Evolutionary conservation across 2,329 filamentous ascomycete species (phyloP).

Genomic region (Aspergillus puulaauensis): DNA sequence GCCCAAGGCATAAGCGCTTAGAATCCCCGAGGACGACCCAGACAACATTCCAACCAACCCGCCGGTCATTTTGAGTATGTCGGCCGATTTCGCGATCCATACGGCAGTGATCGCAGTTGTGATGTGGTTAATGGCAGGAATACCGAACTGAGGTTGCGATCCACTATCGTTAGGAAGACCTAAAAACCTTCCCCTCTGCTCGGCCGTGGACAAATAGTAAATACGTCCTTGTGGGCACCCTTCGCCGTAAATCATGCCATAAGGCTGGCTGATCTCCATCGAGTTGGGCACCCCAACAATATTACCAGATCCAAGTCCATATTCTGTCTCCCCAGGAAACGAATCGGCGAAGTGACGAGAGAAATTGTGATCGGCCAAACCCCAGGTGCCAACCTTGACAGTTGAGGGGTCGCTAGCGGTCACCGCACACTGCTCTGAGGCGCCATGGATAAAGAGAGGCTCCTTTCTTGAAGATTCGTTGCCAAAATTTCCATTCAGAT

Average conservation of each 20-base stretch:
- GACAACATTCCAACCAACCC: constrained; percentile 79
- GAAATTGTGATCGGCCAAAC: constrained; percentile 70
- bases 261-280: constrained; percentile 86
- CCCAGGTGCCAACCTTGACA: constrained; percentile 79
- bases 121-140: constrained; percentile 71
- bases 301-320: constrained; percentile 75
- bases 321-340: constrained; percentile 70
- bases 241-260: constrained; percentile 81
- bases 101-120: constrained; percentile 73
- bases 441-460: constrained; percentile 79
- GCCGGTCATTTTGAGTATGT: constrained; percentile 69
- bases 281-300: constrained; percentile 75
- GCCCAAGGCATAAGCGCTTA: constrained; percentile 79
- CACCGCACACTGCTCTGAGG: constrained; percentile 73
- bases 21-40: constrained; percentile 78
- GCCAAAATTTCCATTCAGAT: constrained; percentile 75
- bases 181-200: constrained; percentile 75
- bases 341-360: constrained; percentile 77
- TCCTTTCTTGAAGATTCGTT: constrained; percentile 66
- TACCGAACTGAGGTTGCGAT: constrained; percentile 66
- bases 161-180: constrained; percentile 59
- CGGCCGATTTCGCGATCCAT: constrained; percentile 84
- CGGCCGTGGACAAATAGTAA: constrained; percentile 73
- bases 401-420: constrained; percentile 75
- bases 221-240: constrained; percentile 79